phyloP scores from a whole-genome alignment of 768 basidiomycete genomes.

The Ramaria sp. region DNA sequence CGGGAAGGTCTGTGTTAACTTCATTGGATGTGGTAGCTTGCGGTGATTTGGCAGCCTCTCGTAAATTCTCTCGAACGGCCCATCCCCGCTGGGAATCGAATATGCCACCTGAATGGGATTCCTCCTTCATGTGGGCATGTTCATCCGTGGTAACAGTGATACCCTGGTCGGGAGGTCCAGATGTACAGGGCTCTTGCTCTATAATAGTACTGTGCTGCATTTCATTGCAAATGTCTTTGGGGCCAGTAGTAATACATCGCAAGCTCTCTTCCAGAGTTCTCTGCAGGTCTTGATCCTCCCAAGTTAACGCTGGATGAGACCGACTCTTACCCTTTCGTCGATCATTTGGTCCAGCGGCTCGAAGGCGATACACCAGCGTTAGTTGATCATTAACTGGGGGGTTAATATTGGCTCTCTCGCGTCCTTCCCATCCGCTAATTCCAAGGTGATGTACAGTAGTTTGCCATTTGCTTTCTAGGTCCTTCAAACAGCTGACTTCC shows the following conservation, averaged over 20 bases:
- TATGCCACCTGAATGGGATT: neutral
- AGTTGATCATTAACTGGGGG: conserved; percentile 28
- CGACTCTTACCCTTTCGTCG: neutral
- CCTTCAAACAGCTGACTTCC: conserved; percentile 18
- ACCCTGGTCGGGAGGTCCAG: neutral
- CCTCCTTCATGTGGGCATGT: neutral
- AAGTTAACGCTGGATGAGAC: neutral
- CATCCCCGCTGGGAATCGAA: neutral
- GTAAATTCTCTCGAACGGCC: neutral
- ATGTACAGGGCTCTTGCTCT: no score
- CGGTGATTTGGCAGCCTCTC: neutral
- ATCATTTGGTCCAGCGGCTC: neutral
- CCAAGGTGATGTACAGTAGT: conserved; percentile 14
- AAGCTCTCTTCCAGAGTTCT: neutral
- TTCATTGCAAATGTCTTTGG: no score
- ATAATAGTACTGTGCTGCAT: no score
- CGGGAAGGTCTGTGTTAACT: neutral
- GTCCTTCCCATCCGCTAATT: conserved; percentile 14
- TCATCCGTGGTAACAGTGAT: neutral
- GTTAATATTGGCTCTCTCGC: neutral
- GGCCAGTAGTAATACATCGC: no score
- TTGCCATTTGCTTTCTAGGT: conserved; percentile 24
- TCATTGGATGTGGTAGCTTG: neutral
- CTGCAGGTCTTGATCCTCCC: neutral
- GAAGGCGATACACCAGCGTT: conserved; percentile 40